Evolutionary conservation across 345 rosid species (phyloP).

Genomic region (Garcia nutans): DNA sequence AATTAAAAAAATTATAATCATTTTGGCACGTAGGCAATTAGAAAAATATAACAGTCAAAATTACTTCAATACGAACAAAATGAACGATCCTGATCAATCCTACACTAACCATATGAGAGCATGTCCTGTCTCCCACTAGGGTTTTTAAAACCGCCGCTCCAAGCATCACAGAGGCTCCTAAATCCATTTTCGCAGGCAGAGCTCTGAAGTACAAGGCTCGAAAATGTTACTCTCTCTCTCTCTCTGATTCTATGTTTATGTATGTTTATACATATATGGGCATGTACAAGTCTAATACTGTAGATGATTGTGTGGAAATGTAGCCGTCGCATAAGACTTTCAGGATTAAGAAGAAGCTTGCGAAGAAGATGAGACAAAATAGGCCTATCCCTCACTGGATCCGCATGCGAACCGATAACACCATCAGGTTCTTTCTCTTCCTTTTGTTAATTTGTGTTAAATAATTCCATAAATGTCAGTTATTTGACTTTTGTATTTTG

Average conservation of each 20-base stretch:
- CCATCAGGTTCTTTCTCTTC: slow-evolving; percentile 44
- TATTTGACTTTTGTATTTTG: neutral
- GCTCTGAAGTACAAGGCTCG: neutral
- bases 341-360: slow-evolving; percentile 71
- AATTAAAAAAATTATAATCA: too few species aligned
- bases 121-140: neutral
- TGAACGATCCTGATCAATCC: neutral
- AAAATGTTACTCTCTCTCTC: neutral
- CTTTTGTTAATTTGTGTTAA: neutral
- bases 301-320: neutral
- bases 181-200: neutral
- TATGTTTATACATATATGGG: too few species aligned
- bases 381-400: slow-evolving; percentile 78
- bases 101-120: neutral
- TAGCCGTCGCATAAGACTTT: slow-evolving; percentile 97
- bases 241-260: neutral
- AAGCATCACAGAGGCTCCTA: neutral
- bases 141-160: neutral
- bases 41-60: neutral
- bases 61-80: neutral
- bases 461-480: neutral
- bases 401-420: slow-evolving; percentile 63
- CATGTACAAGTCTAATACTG: neutral
- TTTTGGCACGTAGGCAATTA: neutral
- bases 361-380: slow-evolving; percentile 82